phyloP scores from a whole-genome alignment of 2,329 filamentous ascomycete species.

The Fusarium dimerum region DNA sequence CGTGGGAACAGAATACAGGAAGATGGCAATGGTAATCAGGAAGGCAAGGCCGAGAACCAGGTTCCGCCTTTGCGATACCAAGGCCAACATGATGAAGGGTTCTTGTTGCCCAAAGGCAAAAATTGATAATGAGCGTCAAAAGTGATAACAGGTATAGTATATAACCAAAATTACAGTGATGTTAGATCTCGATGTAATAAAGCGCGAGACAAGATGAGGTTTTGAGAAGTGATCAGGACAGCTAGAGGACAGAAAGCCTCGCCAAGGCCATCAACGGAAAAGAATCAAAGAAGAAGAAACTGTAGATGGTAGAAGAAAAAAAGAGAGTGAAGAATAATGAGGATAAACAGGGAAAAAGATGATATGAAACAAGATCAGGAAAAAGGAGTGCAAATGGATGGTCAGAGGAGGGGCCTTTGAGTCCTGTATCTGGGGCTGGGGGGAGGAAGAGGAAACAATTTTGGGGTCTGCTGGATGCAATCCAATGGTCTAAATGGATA shows the following conservation, averaged over 20 bases:
- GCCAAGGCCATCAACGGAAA: neutral
- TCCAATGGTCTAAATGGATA: no score
- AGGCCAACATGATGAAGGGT: conserved; percentile 2
- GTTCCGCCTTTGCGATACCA: conserved; percentile 4
- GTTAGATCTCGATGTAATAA: neutral
- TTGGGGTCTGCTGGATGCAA: neutral
- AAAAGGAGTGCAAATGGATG: neutral
- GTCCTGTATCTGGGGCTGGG: neutral
- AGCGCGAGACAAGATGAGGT: neutral
- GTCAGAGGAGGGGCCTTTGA: neutral
- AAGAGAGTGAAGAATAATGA: neutral
- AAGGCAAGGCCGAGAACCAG: conserved; percentile 5
- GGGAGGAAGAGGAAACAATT: neutral
- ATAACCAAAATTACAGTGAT: neutral
- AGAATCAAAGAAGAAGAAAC: neutral
- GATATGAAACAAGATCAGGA: neutral
- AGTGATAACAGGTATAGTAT: neutral
- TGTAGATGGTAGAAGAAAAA: neutral
- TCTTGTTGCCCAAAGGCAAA: neutral
- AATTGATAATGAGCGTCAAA: neutral
- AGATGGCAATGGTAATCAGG: neutral
- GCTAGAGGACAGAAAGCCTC: neutral
- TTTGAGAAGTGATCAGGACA: neutral
- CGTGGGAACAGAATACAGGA: conserved; percentile 3
- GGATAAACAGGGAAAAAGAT: neutral